These are phyloP conservation scores for Linnemannia elongata DNA, from an alignment of 192 early-diverging fungal genomes.

Conservation along the genomic window DNA sequence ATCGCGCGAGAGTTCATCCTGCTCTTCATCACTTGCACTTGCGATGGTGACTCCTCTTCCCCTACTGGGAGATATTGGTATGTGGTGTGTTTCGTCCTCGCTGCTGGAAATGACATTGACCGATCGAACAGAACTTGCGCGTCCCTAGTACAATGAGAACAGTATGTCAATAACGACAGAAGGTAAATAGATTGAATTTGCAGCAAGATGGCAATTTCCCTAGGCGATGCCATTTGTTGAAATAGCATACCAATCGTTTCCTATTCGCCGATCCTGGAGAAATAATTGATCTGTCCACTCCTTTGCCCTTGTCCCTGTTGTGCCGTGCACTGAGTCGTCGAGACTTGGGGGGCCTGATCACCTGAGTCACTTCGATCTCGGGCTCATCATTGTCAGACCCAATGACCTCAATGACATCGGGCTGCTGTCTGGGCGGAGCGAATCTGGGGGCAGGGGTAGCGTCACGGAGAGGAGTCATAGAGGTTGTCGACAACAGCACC, in stretches of 20 bases:
- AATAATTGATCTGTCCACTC: not conserved
- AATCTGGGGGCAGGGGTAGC: conserved; percentile 17
- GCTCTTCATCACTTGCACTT: not conserved
- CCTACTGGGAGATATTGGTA: not conserved
- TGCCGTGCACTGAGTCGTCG: not conserved
- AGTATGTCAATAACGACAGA: not conserved
- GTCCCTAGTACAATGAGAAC: not conserved
- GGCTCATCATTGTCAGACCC: conserved; percentile 31
- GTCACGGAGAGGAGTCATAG: conserved; percentile 10
- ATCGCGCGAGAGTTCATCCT: conserved; percentile 30
- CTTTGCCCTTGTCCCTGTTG: not conserved
- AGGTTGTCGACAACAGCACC: conserved; percentile 18
- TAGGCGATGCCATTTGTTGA: not conserved
- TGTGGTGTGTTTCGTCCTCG: conserved; percentile 7
- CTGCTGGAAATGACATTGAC: conserved; percentile 40
- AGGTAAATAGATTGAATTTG: not conserved
- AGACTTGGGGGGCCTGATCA: not conserved
- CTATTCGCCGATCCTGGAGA: not conserved
- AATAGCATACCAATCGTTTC: not conserved
- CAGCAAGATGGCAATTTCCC: not conserved
- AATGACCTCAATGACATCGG: conserved; percentile 12
- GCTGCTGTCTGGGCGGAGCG: conserved; percentile 12
- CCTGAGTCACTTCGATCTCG: conserved; percentile 10
- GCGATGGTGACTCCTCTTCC: not conserved
- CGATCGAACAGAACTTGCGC: not conserved